phyloP scores from a whole-genome alignment of 257 asterid genomes.

The Solanum raphanifolium region DNA sequence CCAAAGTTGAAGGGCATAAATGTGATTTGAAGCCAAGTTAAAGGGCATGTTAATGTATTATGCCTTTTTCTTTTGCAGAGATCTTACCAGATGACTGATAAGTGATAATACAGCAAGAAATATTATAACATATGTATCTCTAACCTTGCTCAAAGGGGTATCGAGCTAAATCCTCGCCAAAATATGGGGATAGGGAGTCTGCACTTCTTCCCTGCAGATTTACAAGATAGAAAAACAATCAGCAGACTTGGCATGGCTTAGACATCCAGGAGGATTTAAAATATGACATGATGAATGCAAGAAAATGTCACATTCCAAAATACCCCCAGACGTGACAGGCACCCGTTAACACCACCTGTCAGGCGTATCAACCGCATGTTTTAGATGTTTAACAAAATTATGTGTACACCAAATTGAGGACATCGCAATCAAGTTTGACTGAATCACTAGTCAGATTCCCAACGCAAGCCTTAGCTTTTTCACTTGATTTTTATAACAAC shows the following conservation, averaged over 20 bases:
- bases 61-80: background rate
- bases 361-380: background rate
- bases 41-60: too few relatives aligned
- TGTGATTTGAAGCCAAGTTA: too few relatives aligned
- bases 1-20: too few relatives aligned
- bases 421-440: background rate
- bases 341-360: too few relatives aligned
- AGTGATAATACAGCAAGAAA: background rate
- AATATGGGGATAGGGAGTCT: constrained; percentile 78
- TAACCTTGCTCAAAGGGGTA: constrained; percentile 98
- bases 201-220: constrained; percentile 84
- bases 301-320: background rate
- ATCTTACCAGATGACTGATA: background rate
- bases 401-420: background rate
- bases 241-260: background rate
- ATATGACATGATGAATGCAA: background rate
- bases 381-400: too few relatives aligned
- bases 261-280: background rate
- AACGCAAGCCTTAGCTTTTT: too few relatives aligned
- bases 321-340: too few relatives aligned
- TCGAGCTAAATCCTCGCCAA: constrained; percentile 96
- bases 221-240: background rate
- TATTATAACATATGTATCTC: background rate
- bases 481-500: too few relatives aligned
- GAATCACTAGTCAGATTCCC: background rate